A percentile compares a stretch with the other conserved stretches of the same genome.
These are phyloP conservation scores for Magnaporthiopsis rhizophila DNA, from an alignment of 2,329 filamentous ascomycete species.

Conservation along the genomic window DNA sequence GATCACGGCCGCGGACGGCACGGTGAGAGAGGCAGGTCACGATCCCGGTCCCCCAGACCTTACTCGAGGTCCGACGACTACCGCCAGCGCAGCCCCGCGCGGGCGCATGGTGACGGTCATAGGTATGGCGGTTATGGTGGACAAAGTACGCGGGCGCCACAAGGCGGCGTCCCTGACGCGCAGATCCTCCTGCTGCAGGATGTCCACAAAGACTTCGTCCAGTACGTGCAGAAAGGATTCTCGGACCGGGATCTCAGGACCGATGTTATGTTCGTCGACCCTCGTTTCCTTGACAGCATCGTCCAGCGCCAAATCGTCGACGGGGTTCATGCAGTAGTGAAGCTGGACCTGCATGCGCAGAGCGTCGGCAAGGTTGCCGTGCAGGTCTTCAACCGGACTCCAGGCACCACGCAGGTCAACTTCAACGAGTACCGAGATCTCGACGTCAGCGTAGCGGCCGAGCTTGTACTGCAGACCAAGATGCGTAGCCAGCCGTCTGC, in stretches of 20 bases:
- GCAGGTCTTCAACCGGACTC: conserved; percentile 76
- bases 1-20: background rate
- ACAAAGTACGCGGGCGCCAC: background rate
- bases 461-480: conserved; percentile 70
- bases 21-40: conserved; percentile 3
- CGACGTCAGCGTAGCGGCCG: conserved; percentile 68
- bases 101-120: background rate
- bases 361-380: conserved; percentile 66
- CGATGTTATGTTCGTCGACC: conserved; percentile 72
- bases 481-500: conserved; percentile 22
- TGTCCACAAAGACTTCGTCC: conserved; percentile 65
- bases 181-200: conserved; percentile 79
- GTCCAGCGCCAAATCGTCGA: conserved; percentile 80
- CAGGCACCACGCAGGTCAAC: conserved; percentile 64
- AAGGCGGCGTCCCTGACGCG: conserved; percentile 72
- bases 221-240: conserved; percentile 74
- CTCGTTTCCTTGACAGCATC: conserved; percentile 63
- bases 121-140: background rate
- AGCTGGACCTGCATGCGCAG: conserved; percentile 64
- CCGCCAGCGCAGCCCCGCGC: conserved; percentile 5
- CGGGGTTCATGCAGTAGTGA: conserved; percentile 77
- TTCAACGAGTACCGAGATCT: conserved; percentile 86
- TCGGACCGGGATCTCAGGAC: conserved; percentile 61
- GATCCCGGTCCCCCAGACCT: conserved; percentile 3
- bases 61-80: conserved; percentile 2